These are phyloP conservation scores for Amoebophrya sp. DNA, from an alignment of 169 alveolate genomes.

Conservation along the genomic window DNA sequence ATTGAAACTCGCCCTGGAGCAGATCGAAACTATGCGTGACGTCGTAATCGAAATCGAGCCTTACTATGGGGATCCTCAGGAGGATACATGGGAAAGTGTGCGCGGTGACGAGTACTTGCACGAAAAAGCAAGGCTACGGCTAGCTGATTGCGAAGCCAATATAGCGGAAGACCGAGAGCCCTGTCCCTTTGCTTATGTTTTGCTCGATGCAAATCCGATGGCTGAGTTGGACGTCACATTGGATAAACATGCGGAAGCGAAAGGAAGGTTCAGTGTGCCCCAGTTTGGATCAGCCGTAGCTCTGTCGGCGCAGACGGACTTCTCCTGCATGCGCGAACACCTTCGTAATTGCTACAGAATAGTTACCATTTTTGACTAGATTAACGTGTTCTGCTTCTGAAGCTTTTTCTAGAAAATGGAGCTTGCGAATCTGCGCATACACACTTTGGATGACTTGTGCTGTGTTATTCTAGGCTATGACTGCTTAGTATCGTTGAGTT, in stretches of 20 bases:
- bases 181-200: not conserved
- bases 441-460: not conserved
- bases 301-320: not conserved
- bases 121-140: not conserved
- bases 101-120: not conserved
- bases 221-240: not conserved
- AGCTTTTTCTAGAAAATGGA: not conserved
- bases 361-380: not conserved
- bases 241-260: no score
- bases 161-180: not conserved
- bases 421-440: not conserved
- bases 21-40: not conserved
- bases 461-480: not conserved
- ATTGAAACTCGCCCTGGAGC: not conserved
- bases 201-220: not conserved
- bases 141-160: not conserved
- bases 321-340: conserved; percentile 4
- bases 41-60: not conserved
- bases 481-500: not conserved
- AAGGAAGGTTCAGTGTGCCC: not conserved
- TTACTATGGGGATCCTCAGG: not conserved
- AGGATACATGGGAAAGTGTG: not conserved
- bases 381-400: not conserved
- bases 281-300: not conserved
- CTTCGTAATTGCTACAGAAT: not conserved